Percentiles rank a stretch among this genome's conserved stretches.
These are phyloP conservation scores for Fraxinus dipetala DNA, from an alignment of 305 asterid species.

Conservation along the genomic window DNA sequence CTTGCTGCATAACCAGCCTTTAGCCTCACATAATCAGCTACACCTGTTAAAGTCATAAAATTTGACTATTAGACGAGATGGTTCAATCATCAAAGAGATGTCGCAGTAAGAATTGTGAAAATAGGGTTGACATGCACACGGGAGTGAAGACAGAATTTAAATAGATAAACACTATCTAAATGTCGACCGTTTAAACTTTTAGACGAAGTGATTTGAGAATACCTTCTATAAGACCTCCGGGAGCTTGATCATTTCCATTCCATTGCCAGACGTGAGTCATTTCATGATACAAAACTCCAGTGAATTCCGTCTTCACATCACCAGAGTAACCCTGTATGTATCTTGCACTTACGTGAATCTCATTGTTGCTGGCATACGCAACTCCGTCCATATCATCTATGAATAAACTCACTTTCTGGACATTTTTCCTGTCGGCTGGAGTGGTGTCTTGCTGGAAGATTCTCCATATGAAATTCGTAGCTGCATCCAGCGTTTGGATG, in stretches of 20 bases:
- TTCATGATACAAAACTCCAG: slow-evolving; percentile 37
- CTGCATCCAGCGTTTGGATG: slow-evolving; percentile 20
- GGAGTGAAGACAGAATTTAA: too few species aligned
- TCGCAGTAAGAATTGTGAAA: not conserved
- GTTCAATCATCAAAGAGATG: not conserved
- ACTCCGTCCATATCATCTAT: slow-evolving; percentile 35
- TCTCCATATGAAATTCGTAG: slow-evolving; percentile 35
- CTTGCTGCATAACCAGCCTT: slow-evolving; percentile 34
- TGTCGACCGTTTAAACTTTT: not conserved
- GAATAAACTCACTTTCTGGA: slow-evolving; percentile 24
- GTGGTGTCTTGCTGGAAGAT: slow-evolving; percentile 26
- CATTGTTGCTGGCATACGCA: slow-evolving; percentile 21
- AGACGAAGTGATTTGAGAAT: not conserved
- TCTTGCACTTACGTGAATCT: slow-evolving; percentile 36
- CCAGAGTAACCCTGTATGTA: slow-evolving; percentile 23
- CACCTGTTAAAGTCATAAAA: slow-evolving; percentile 18
- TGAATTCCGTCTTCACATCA: slow-evolving; percentile 27
- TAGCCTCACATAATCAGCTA: slow-evolving; percentile 66
- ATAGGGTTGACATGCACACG: too few species aligned
- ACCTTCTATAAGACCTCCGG: slow-evolving; percentile 37
- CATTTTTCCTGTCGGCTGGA: slow-evolving; percentile 25
- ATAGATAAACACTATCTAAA: too few species aligned
- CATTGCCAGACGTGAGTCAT: slow-evolving; percentile 48
- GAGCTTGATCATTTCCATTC: slow-evolving; percentile 32
- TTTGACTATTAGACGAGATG: not conserved